phyloP scores from a whole-genome alignment of 306 rosid species.

The Corylus avellana region DNA sequence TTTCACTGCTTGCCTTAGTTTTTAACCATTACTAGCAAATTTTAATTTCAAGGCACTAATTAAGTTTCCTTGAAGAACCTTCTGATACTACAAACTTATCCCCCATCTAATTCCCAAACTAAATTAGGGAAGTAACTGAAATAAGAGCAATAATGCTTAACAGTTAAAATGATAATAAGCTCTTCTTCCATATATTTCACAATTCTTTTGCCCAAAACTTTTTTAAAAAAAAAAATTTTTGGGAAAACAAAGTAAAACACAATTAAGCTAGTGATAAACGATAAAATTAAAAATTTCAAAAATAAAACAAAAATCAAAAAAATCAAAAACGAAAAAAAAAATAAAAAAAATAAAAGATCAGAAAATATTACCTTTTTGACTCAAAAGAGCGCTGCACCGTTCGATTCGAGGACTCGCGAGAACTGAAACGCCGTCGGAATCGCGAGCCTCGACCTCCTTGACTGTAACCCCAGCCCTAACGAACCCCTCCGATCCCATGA shows the following conservation, averaged over 20 bases:
- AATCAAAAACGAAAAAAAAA: background rate
- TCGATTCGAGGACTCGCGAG: constrained; percentile 35
- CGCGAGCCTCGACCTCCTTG: constrained; percentile 48
- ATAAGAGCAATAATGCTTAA: background rate
- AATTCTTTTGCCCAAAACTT: background rate
- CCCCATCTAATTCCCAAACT: background rate
- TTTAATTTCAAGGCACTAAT: background rate
- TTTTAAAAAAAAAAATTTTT: background rate
- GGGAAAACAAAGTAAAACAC: background rate
- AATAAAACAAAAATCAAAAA: background rate
- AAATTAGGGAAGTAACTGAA: background rate
- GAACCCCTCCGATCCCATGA: constrained; percentile 64
- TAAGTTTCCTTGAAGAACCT: background rate
- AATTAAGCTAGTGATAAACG: background rate
- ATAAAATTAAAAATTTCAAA: background rate
- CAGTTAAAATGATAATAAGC: background rate
- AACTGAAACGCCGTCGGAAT: constrained; percentile 35
- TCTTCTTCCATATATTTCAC: background rate
- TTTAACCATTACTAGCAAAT: background rate
- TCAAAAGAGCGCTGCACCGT: constrained; percentile 33
- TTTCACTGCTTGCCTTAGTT: background rate
- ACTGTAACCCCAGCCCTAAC: constrained; percentile 43
- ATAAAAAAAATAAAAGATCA: background rate
- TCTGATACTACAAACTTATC: background rate
- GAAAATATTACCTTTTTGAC: constrained; percentile 39